Base-by-base conservation (phyloP, 345 rosid genomes). In the Trapa bicornis region DNA sequence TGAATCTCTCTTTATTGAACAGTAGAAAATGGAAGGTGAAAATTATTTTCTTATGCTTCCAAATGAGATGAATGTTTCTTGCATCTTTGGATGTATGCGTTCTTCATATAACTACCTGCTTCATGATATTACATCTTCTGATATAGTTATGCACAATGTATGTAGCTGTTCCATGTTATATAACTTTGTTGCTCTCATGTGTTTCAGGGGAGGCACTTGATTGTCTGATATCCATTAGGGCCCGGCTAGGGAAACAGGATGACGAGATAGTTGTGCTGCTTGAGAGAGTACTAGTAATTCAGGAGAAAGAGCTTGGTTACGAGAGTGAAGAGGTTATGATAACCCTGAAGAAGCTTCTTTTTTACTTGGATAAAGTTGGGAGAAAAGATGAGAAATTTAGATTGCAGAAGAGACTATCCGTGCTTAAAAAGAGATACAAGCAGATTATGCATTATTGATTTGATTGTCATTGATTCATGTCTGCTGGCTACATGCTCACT, bases 201-300 rank as follows among this genome's bases (percentile, higher is more conserved):
- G 64, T 68, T 66, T 69, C 83, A 92, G 96, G 93, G 5, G 98
- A 88, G 73, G 96, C 87, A 35, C 75, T 92, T 68, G 98, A 92
- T 74, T 85, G 96, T 83, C 68, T 92, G 80, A 83, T 85, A 36
- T 83, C 84, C 13, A 84, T 92, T 32, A 85, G 82, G 77, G 79
- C 74, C 9, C 81, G 89, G 75, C 68, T 80, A 66, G 88, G 87
- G 43, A 82, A 80, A 74, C 79, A 75, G 4, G 84, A 83, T 45
- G 67, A 67, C 0, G 77, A 83, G 65, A 42, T 85, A 69, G 70
- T 89, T 54, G 81, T 72, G 38, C 74, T 80, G 65, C 80, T 92
- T 15, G 72, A 80, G 77, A 82, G 88, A 71, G 87, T 92, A 65
- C 37, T 92, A 78, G 79, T 71, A 68, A 92, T 92, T 66, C 90